Evolutionary conservation across 306 rosid species (phyloP).

Genomic region (Amphicarpaea edgeworthii): DNA sequence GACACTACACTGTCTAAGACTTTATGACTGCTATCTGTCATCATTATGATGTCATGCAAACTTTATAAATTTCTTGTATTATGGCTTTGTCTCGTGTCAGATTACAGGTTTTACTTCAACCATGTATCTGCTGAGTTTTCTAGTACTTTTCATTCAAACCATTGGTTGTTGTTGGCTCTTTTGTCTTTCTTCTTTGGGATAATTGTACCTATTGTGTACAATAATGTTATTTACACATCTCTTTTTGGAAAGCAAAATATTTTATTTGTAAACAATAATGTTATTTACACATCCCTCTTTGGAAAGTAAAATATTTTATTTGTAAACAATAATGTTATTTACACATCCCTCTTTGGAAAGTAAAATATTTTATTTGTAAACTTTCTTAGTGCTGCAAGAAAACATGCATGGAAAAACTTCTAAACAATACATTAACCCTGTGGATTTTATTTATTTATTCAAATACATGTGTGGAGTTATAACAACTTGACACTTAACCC

Average conservation of each 20-base stretch:
- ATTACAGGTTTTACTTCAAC: slow-evolving; percentile 18
- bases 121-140: slow-evolving; percentile 23
- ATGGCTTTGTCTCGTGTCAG: neutral
- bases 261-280: slow-evolving; percentile 35
- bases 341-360: slow-evolving; percentile 1
- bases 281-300: slow-evolving; percentile 11
- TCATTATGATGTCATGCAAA: neutral
- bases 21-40: neutral
- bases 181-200: neutral
- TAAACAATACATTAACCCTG: slow-evolving; percentile 1
- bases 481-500: neutral
- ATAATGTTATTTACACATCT: slow-evolving; percentile 28
- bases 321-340: slow-evolving; percentile 28
- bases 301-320: slow-evolving; percentile 14
- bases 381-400: slow-evolving; percentile 3
- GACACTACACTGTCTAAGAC: slow-evolving; percentile 70
- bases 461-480: neutral
- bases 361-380: slow-evolving; percentile 21
- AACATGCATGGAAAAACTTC: slow-evolving; percentile 1
- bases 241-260: neutral
- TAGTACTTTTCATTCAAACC: neutral
- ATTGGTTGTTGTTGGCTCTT: neutral
- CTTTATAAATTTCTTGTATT: slow-evolving; percentile 21
- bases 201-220: slow-evolving; percentile 31
- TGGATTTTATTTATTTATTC: too few species aligned